Base-by-base conservation (phyloP, 2,329 filamentous ascomycete species). In the Tolypocladium endophyticum region DNA sequence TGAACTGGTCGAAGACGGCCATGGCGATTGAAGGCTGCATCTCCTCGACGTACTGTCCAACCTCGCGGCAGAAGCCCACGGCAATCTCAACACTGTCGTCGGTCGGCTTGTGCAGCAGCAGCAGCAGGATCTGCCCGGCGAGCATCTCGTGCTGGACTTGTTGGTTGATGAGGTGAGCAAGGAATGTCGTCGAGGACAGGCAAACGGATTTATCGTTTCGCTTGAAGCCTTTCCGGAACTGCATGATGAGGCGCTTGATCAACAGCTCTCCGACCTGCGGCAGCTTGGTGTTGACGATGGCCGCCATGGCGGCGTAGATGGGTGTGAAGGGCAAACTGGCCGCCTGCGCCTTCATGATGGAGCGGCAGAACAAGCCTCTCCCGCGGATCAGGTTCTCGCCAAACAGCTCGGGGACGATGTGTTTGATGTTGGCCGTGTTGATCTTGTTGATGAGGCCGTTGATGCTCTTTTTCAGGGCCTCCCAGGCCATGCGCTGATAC, bases 381-480 rank as follows among this genome's bases (percentile, higher is more conserved):
- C 94, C 94, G 60, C 94, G 87, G 47, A 99, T 81, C 67, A 99
- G 76, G 72, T 99, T 99, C 79, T 99, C 94, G 56, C 86, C 85
- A 74, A 99, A 99, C 54, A 99, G 81, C 76, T 99, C 94, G 1
- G 93, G 93, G 30, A 97, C 92, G 63, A 99, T 97, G 70, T 89
- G 84, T 76, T 99, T 97, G 81, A 99, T 97, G 74, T 99, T 99
- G 39, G 89, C 90, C 59, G 93, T 90, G 75, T 97, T 97, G 79
- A 97, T 89, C 79, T 99, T 99, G 82, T 99, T 99, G 81, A 99
- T 96, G 65, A 99, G 78, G 67, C 94, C 94, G 72, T 99, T 97
- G 76, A 99, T 96, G 56, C 90, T 94, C 80, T 99, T 99, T 79
- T 99, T 99, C 70, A 99, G 79, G 16, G 93, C 93, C 75, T 99